phyloP scores from a whole-genome alignment of 1,284 basidiomycete genomes.

The Kalmanozyma brasiliensis region DNA sequence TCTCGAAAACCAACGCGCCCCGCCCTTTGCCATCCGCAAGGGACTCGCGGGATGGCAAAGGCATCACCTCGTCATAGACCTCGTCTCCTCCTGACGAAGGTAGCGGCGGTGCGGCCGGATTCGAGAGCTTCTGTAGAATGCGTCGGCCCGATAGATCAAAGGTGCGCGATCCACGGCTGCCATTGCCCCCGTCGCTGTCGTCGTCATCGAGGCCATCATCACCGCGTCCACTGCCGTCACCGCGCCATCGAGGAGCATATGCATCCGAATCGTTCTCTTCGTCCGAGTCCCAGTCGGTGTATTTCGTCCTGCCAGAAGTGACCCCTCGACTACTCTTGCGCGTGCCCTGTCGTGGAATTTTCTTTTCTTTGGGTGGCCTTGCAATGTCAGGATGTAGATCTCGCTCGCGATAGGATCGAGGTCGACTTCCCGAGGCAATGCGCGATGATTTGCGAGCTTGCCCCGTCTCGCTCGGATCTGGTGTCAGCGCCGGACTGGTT shows the following conservation, averaged over 20 bases:
- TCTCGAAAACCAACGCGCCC: constrained; percentile 69
- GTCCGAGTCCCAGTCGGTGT: constrained; percentile 47
- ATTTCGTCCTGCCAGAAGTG: constrained; percentile 28
- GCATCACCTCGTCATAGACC: constrained; percentile 28
- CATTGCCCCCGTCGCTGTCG: constrained; percentile 23
- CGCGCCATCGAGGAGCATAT: constrained; percentile 41
- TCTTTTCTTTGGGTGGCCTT: constrained; percentile 19
- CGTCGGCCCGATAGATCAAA: constrained; percentile 39
- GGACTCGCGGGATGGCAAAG: constrained; percentile 27
- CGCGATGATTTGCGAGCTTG: constrained; percentile 43
- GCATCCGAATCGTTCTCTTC: constrained; percentile 42
- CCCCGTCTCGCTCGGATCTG: constrained; percentile 11
- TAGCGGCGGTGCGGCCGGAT: constrained; percentile 37
- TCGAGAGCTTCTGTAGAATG: constrained; percentile 43
- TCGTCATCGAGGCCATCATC: constrained; percentile 10
- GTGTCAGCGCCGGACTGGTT: constrained; percentile 7
- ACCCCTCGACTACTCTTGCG: constrained; percentile 38
- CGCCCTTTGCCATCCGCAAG: constrained; percentile 35
- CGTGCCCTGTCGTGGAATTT: constrained; percentile 28
- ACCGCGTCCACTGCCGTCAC: constrained; percentile 8
- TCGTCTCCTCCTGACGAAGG: constrained; percentile 27
- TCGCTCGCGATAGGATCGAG: constrained; percentile 34
- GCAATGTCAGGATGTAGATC: constrained; percentile 27
- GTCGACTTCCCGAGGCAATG: constrained; percentile 30
- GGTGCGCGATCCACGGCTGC: constrained; percentile 30